These are phyloP conservation scores for Phycomyces nitens DNA, from an alignment of 192 early-diverging fungal genomes.

Conservation along the genomic window DNA sequence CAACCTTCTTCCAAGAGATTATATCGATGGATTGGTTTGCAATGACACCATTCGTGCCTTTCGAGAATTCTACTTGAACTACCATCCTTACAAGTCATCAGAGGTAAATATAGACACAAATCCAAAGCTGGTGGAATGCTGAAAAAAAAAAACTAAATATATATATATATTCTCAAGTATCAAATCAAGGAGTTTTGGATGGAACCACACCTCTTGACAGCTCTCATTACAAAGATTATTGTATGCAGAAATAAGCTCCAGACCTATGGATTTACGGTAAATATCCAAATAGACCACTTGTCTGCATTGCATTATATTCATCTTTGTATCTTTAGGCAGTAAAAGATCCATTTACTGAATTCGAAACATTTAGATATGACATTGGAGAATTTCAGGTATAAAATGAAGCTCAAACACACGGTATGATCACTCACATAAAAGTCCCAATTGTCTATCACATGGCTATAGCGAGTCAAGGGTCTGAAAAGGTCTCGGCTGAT, in stretches of 20 bases:
- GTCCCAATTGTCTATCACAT: no score
- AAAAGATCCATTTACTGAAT: constrained; percentile 52
- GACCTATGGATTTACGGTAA: constrained; percentile 43
- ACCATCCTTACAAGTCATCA: constrained; percentile 34
- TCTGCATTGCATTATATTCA: neutral
- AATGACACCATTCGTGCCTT: constrained; percentile 43
- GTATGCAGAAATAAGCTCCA: constrained; percentile 45
- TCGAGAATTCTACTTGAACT: constrained; percentile 38
- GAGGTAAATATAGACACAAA: constrained; percentile 15
- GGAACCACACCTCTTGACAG: constrained; percentile 47
- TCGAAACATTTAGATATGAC: constrained; percentile 31
- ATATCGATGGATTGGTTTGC: constrained; percentile 50
- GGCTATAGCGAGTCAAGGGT: constrained; percentile 25
- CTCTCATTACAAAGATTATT: constrained; percentile 45
- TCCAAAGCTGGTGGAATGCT: neutral
- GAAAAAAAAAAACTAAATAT: neutral
- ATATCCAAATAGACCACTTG: neutral
- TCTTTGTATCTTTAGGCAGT: constrained; percentile 29
- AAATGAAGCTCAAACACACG: neutral
- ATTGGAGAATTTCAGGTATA: constrained; percentile 47
- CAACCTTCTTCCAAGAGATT: constrained; percentile 31
- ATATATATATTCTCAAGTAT: constrained; percentile 11
- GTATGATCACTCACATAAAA: neutral
- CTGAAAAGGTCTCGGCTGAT: constrained; percentile 26
- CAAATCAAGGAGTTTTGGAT: constrained; percentile 38